A percentile compares a stretch with the other conserved stretches of the same genome.
Conservation (phyloP, 2,329 filamentous ascomycete species). For the Thielaviopsis musarum region DNA sequence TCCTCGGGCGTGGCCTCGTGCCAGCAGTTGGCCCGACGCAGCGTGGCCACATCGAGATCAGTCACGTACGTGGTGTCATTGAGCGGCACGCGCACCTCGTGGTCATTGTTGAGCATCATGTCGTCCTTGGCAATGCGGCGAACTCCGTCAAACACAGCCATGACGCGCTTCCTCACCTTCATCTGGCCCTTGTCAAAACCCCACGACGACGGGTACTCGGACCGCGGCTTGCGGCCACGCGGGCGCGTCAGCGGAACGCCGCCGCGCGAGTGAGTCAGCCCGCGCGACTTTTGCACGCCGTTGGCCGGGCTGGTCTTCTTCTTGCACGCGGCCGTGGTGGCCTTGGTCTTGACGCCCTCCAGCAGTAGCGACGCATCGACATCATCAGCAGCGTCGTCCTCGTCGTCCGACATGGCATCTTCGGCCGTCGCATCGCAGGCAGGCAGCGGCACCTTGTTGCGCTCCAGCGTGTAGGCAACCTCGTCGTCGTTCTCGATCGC, state of each 20-base stretch:
- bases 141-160: constrained; percentile 80
- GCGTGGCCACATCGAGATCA: constrained; percentile 78
- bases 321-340: constrained; percentile 28
- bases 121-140: constrained; percentile 91
- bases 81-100: constrained; percentile 77
- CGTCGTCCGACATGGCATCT: constrained; percentile 35
- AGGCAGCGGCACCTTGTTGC: constrained; percentile 38
- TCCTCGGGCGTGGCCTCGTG: constrained; percentile 67
- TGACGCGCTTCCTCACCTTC: constrained; percentile 94
- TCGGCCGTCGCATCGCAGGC: constrained; percentile 29
- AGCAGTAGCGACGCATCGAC: constrained; percentile 23
- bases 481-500: constrained; percentile 48
- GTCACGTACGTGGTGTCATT: constrained; percentile 69
- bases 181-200: constrained; percentile 83
- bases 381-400: constrained; percentile 29
- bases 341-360: constrained; percentile 33
- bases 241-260: constrained; percentile 44
- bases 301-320: constrained; percentile 38
- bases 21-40: constrained; percentile 76
- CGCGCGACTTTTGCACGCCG: constrained; percentile 49
- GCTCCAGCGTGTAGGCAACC: constrained; percentile 45
- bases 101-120: constrained; percentile 93
- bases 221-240: constrained; percentile 72
- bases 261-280: constrained; percentile 62
- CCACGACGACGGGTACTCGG: constrained; percentile 88